These are phyloP conservation scores for Eruca vesicaria DNA, from an alignment of 441 rosid species.

Conservation along the genomic window DNA sequence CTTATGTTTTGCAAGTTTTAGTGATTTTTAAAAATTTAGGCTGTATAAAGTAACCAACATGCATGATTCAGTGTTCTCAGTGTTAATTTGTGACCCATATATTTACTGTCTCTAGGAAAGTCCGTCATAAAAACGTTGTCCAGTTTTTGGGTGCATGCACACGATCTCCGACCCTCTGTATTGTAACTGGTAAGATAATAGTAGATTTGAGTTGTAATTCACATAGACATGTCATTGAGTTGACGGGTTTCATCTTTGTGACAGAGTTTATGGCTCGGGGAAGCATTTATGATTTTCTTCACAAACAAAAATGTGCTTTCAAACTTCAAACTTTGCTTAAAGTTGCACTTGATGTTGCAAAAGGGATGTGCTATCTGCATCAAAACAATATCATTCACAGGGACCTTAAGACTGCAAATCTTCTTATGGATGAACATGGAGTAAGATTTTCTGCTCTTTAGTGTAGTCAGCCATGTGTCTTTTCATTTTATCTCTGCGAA, in stretches of 20 bases:
- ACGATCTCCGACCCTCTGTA: conserved; percentile 69
- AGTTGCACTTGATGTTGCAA: conserved; percentile 80
- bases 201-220: conserved; percentile 24
- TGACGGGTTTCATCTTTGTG: conserved; percentile 20
- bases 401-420: conserved; percentile 92
- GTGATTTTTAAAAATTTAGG: background rate
- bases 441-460: conserved; percentile 44
- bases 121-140: conserved; percentile 85
- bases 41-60: conserved; percentile 3
- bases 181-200: conserved; percentile 63
- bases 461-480: background rate
- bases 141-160: conserved; percentile 92
- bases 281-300: conserved; percentile 80
- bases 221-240: conserved; percentile 17
- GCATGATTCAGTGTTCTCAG: conserved; percentile 2
- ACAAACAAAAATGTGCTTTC: conserved; percentile 71
- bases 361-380: conserved; percentile 92
- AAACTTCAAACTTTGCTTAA: conserved; percentile 70
- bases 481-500: background rate
- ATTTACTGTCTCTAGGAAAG: conserved; percentile 55
- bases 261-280: conserved; percentile 71
- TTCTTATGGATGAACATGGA: conserved; percentile 92
- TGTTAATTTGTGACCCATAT: background rate
- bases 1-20: background rate
- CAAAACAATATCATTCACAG: conserved; percentile 91